phyloP scores from a whole-genome alignment of 176 grass and related monocot genomes.

The Eremochloa ophiuroides region DNA sequence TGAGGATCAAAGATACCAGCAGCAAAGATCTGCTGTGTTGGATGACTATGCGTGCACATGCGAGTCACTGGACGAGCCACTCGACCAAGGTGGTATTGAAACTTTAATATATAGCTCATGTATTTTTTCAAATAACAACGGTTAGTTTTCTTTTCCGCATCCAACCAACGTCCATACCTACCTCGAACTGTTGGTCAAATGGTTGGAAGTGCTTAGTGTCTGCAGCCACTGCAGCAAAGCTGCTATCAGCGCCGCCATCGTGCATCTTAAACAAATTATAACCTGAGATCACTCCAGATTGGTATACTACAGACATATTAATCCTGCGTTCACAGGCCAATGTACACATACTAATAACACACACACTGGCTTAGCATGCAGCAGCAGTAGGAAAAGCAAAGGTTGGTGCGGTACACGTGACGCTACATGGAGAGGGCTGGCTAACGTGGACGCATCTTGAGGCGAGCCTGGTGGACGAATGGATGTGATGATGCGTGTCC shows the following conservation, averaged over 20 bases:
- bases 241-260: constrained; percentile 6
- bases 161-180: constrained; percentile 12
- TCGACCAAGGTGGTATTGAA: not conserved
- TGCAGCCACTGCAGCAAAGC: constrained; percentile 11
- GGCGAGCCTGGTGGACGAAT: not conserved
- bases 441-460: not conserved
- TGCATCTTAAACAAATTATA: constrained; percentile 1
- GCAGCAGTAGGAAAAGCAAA: not conserved
- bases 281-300: not conserved
- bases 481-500: not conserved
- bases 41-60: constrained; percentile 10
- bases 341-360: not conserved
- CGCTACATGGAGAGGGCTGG: not conserved
- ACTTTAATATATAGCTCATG: not conserved
- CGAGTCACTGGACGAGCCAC: constrained; percentile 6
- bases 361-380: not conserved
- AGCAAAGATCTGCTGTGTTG: not conserved
- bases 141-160: not conserved
- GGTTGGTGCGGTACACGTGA: constrained; percentile 22
- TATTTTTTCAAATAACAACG: not conserved
- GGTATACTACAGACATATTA: not conserved
- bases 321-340: not conserved
- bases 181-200: constrained; percentile 20
- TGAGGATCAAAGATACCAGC: constrained; percentile 5
- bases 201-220: not conserved